These are phyloP conservation scores for Cercospora sojina DNA, from an alignment of 2,329 filamentous ascomycete genomes.

Conservation along the genomic window DNA sequence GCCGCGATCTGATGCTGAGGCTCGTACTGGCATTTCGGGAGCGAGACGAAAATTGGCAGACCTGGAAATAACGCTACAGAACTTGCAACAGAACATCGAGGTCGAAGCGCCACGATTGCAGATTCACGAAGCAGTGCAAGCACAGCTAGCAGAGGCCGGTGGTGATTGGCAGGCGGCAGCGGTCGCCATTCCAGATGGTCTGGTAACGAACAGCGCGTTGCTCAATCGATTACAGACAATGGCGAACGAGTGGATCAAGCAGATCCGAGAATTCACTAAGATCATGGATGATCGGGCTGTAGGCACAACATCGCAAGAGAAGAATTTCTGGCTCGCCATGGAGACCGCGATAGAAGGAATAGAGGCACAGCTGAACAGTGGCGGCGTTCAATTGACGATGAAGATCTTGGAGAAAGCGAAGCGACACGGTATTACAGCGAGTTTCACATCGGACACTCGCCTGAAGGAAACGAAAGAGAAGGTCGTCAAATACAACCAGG, in stretches of 20 bases:
- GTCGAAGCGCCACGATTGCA: conserved; percentile 88
- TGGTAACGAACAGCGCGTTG: conserved; percentile 87
- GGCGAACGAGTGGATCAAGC: conserved; percentile 98
- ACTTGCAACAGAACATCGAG: conserved; percentile 96
- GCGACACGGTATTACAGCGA: conserved; percentile 95
- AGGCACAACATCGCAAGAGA: conserved; percentile 88
- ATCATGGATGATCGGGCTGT: conserved; percentile 79
- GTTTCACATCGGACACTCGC: conserved; percentile 93
- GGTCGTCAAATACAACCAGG: conserved; percentile 97
- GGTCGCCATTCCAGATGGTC: conserved; percentile 70
- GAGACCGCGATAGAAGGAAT: conserved; percentile 90
- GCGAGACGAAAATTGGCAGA: conserved; percentile 97
- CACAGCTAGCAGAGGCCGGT: conserved; percentile 71
- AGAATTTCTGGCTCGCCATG: conserved; percentile 99
- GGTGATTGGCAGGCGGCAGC: conserved; percentile 68
- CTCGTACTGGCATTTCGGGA: conserved; percentile 92
- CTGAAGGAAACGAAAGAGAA: conserved; percentile 93
- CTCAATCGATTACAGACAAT: conserved; percentile 90
- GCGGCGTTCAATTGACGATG: conserved; percentile 85
- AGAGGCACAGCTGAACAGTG: conserved; percentile 80
- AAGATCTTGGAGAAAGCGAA: conserved; percentile 96
- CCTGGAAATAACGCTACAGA: conserved; percentile 81
- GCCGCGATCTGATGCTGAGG: conserved; percentile 78
- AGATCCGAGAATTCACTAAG: conserved; percentile 94
- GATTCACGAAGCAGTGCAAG: conserved; percentile 85